These are phyloP conservation scores for Vigna unguiculata DNA, from an alignment of 306 rosid genomes.

Conservation along the genomic window DNA sequence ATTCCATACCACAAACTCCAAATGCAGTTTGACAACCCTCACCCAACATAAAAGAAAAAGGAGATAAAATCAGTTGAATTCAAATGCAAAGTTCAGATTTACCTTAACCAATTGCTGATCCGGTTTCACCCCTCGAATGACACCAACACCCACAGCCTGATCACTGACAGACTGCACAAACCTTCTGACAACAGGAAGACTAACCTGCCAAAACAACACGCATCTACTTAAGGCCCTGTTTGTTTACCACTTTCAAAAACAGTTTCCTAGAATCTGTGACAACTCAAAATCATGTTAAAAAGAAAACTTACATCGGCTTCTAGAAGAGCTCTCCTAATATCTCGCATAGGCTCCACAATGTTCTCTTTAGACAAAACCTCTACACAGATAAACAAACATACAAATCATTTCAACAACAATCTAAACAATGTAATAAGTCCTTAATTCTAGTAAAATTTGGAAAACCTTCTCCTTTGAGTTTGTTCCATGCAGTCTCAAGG, in stretches of 20 bases:
- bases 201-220: conserved; percentile 68
- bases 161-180: conserved; percentile 92
- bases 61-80: conserved; percentile 3
- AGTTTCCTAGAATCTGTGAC: background rate
- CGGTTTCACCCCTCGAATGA: conserved; percentile 86
- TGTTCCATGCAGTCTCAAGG: conserved; percentile 95
- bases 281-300: conserved; percentile 33
- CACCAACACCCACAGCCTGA: conserved; percentile 92
- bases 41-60: background rate
- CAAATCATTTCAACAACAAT: conserved; percentile 24
- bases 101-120: conserved; percentile 99
- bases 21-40: background rate
- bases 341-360: conserved; percentile 96
- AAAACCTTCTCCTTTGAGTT: conserved; percentile 94
- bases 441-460: background rate
- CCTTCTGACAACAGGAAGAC: conserved; percentile 99
- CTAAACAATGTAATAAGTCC: background rate
- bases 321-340: conserved; percentile 94
- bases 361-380: conserved; percentile 98
- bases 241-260: background rate
- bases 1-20: conserved; percentile 29
- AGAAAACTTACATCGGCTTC: conserved; percentile 87
- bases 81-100: conserved; percentile 14
- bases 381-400: conserved; percentile 45
- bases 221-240: background rate